These are phyloP conservation scores for Tylopilus sp. DNA, from an alignment of 1,284 basidiomycete genomes.

Conservation along the genomic window DNA sequence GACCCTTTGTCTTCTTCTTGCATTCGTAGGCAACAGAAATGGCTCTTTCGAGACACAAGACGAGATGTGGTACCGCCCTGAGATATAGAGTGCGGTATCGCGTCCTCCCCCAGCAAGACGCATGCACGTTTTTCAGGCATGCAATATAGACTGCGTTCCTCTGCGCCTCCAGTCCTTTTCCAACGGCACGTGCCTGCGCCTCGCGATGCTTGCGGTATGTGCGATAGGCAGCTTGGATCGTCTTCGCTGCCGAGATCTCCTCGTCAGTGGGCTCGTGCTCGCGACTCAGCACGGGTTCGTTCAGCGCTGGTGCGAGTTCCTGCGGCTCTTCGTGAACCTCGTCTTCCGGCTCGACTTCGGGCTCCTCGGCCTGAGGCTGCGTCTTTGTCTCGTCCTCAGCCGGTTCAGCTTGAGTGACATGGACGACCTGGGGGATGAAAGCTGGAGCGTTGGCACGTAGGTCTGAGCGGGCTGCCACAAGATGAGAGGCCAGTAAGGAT, in stretches of 20 bases:
- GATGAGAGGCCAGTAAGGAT: constrained; percentile 14
- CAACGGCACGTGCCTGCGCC: constrained; percentile 25
- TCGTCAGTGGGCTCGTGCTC: constrained; percentile 20
- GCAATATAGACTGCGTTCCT: constrained; percentile 31
- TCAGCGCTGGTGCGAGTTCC: neutral
- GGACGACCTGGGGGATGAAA: constrained; percentile 12
- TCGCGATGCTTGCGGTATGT: constrained; percentile 25
- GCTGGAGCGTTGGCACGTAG: constrained; percentile 11
- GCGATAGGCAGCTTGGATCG: constrained; percentile 20
- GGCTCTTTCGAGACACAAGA: constrained; percentile 43
- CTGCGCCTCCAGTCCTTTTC: constrained; percentile 25
- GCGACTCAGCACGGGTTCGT: constrained; percentile 11
- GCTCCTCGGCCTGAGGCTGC: neutral
- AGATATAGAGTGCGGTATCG: constrained; percentile 45
- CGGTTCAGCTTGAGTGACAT: constrained; percentile 1
- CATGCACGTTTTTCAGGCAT: constrained; percentile 34
- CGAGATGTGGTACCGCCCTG: constrained; percentile 48
- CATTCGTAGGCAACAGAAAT: constrained; percentile 26
- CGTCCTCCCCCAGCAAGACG: constrained; percentile 34
- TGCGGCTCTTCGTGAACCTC: constrained; percentile 22
- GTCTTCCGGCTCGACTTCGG: constrained; percentile 13
- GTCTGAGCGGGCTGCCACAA: constrained; percentile 16
- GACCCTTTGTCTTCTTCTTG: constrained; percentile 37
- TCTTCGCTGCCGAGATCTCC: constrained; percentile 19
- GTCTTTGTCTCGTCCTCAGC: constrained; percentile 2